phyloP scores from a whole-genome alignment of 495 filamentous ascomycete species.

The Thermothielavioides terrestris region DNA sequence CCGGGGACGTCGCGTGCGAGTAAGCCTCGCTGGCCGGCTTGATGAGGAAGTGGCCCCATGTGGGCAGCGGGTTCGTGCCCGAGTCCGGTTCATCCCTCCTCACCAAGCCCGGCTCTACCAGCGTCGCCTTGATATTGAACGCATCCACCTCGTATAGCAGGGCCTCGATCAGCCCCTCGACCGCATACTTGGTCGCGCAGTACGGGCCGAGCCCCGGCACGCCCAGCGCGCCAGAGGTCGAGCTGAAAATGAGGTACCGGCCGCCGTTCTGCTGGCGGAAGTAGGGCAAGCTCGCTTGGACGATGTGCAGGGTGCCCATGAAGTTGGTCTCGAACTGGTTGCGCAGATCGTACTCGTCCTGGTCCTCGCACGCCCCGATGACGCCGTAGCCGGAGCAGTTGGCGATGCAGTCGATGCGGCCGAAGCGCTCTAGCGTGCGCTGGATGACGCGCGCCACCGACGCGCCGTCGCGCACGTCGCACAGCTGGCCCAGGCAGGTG shows the following conservation, averaged over 20 bases:
- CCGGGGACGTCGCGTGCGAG: conserved; percentile 62
- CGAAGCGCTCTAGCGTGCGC: conserved; percentile 60
- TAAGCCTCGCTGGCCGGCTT: conserved; percentile 81
- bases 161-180: conserved; percentile 88
- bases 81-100: conserved; percentile 58
- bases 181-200: conserved; percentile 93
- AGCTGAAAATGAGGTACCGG: conserved; percentile 88
- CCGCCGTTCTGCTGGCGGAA: conserved; percentile 69
- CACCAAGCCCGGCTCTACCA: conserved; percentile 86
- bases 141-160: conserved; percentile 92
- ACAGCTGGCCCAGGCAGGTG: conserved; percentile 71
- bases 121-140: conserved; percentile 84
- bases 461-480: conserved; percentile 76
- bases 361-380: conserved; percentile 92
- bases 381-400: conserved; percentile 92
- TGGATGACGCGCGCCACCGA: conserved; percentile 68
- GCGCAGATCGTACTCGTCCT: conserved; percentile 87
- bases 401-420: conserved; percentile 76
- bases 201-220: conserved; percentile 90
- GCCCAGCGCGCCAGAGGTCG: conserved; percentile 77
- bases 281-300: conserved; percentile 80
- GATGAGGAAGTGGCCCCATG: conserved; percentile 87
- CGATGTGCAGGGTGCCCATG: conserved; percentile 86
- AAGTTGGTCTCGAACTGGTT: conserved; percentile 98
- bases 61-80: conserved; percentile 49